Evolutionary conservation across 345 rosid genomes (phyloP), one percentile per base, ranked within the genome.

Genomic region (Carallia pectinifolia): DNA sequence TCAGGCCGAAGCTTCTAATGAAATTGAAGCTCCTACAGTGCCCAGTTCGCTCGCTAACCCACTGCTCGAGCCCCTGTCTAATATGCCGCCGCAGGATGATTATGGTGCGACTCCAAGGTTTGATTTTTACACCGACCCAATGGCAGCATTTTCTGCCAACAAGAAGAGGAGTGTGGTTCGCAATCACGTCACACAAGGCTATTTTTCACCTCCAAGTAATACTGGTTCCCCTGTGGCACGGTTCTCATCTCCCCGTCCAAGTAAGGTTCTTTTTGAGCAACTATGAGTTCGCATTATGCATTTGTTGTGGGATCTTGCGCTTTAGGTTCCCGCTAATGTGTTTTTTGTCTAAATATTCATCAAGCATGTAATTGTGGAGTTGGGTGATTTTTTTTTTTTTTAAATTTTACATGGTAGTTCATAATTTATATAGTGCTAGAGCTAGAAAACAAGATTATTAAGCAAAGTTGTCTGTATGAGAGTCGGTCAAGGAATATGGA

Each of bases 81-180:
- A 74, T 52, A 68, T 19, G 6, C 60, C 68, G 27, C 66, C 8
- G 64, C 81, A 71, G 61, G 85, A 73, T 66, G 81, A 59, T n/a
- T 58, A 79, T 0, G 54, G n/a, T 67, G 80, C 73, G 34, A 53
- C 78, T 52, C 81, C 82, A 6, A 84, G 91, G 76, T 93, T 89
- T 67, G 96, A 87, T 80, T 91, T 76, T 71, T 91, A 91, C 71
- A 91, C 94, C 0, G 89, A 93, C 36, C 92, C 98, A 4, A 82
- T 84, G 88, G 78, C 94, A 7, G 94, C 98, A 61, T 91, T 84
- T 70, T 87, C 96, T 76, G 82, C 82, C 68, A 76, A 81, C 80
- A 86, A 74, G 77, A 77, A 53, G 65, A 82, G 81, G 74, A 75
- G 53, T 71, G 71, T 76, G 47, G 64, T 66, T 37, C 76, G 58